Evolutionary conservation across 306 rosid genomes (phyloP).

Genomic region (Sicyos edulis): DNA sequence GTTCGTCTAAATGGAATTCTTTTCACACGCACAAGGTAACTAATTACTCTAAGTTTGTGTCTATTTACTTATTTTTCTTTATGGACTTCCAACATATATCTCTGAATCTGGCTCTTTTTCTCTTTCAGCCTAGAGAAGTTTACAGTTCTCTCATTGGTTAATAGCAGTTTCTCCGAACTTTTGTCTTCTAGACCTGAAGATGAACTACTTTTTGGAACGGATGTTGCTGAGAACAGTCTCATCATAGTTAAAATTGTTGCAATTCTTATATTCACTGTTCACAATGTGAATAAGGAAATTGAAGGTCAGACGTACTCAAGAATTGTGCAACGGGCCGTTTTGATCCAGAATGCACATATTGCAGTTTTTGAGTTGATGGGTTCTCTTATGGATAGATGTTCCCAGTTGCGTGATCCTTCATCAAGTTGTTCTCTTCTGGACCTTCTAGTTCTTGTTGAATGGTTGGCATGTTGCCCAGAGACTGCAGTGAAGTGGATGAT

Average conservation of each 20-base stretch:
- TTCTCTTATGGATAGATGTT: conserved; percentile 62
- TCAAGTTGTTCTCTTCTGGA: conserved; percentile 75
- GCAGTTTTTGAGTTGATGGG: conserved; percentile 83
- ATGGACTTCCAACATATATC: too few relatives aligned
- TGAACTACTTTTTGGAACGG: conserved; percentile 55
- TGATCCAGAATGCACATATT: conserved; percentile 77
- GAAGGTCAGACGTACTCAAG: conserved; percentile 91
- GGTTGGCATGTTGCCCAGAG: conserved; percentile 87
- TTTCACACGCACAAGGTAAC: conserved; percentile 84
- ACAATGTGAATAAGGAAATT: conserved; percentile 66
- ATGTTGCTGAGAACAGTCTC: conserved; percentile 60
- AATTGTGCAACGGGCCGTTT: conserved; percentile 77
- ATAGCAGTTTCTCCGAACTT: conserved; percentile 50
- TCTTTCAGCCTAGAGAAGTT: conserved; percentile 71
- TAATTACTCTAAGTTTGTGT: background rate
- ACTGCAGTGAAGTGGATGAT: conserved; percentile 56
- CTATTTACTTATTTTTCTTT: background rate
- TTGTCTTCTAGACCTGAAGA: conserved; percentile 66
- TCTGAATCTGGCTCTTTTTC: background rate
- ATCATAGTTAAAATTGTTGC: conserved; percentile 61
- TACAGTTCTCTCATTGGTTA: conserved; percentile 57
- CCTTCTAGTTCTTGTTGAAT: conserved; percentile 77
- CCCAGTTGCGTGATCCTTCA: conserved; percentile 56
- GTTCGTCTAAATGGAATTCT: conserved; percentile 93
- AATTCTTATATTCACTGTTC: conserved; percentile 66